Percentiles rank a stretch among this genome's conserved stretches.
phyloP scores from a whole-genome alignment of 2,329 filamentous ascomycete genomes.

The Arthrobotrys musiformis region DNA sequence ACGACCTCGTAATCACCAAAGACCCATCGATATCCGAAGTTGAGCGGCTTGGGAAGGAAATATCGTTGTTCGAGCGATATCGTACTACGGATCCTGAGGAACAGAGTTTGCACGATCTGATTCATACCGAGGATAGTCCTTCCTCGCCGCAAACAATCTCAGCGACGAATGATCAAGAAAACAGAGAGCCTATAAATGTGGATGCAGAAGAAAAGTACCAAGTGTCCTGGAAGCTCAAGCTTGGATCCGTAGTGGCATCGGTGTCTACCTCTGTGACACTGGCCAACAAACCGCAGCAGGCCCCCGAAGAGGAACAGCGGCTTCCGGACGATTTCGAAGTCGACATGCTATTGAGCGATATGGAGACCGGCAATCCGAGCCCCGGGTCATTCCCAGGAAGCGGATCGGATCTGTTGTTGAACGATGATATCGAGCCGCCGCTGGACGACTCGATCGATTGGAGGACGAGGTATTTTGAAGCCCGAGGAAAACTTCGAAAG shows the following conservation, averaged over 20 bases:
- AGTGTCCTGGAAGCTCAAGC: constrained; percentile 51
- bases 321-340: constrained; percentile 34
- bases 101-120: constrained; percentile 46
- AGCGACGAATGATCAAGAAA: constrained; percentile 29
- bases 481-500: constrained; percentile 43
- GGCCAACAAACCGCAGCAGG: not conserved
- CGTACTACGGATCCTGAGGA: constrained; percentile 32
- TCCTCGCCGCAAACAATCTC: constrained; percentile 41
- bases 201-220: constrained; percentile 20
- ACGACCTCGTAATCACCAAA: constrained; percentile 44
- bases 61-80: constrained; percentile 44
- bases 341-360: constrained; percentile 52
- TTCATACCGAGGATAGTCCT: constrained; percentile 34
- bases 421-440: constrained; percentile 46
- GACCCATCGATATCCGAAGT: constrained; percentile 37
- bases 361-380: constrained; percentile 49
- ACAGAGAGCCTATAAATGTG: not conserved
- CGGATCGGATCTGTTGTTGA: constrained; percentile 34
- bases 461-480: constrained; percentile 44
- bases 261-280: constrained; percentile 28
- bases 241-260: constrained; percentile 37
- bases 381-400: constrained; percentile 50
- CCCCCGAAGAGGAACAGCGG: constrained; percentile 35
- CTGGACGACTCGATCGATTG: constrained; percentile 32
- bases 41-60: constrained; percentile 42